Base-by-base conservation (phyloP, 495 filamentous ascomycete genomes). In the Talaromyces borbonicus region DNA sequence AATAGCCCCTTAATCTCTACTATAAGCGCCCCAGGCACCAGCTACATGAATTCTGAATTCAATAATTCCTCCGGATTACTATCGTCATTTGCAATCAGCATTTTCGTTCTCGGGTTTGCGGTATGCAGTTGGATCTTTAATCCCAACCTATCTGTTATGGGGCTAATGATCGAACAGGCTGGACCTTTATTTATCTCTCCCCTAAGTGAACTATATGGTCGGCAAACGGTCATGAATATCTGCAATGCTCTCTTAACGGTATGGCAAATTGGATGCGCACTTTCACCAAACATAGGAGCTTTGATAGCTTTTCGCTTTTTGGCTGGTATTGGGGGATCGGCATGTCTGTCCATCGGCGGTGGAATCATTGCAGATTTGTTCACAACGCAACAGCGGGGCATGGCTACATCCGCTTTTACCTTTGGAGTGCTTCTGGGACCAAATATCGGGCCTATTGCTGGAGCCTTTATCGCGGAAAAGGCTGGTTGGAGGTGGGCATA, bases 141-240 rank as follows among this genome's bases (percentile, higher is more conserved):
- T 32, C 11, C 15, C 30, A 11, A 11, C n/a, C 30, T 11, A 31
- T 42, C n/a, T n/a, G n/a, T n/a, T n/a, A n/a, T n/a, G n/a, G n/a
- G n/a, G n/a, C n/a, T n/a, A n/a, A n/a, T n/a, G n/a, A n/a, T n/a
- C n/a, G n/a, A n/a, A n/a, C n/a, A n/a, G n/a, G n/a, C 77, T 36
- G 79, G 79, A 8, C 65, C 79, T 0, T 57, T 83, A 3, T 36
- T 83, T 31, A 59, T 84, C 4, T 77, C 79, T 1, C 82, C 82
- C 0, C 15, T 65, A 14, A 63, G 60, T 47, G 80, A 84, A 52
- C 60, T 80, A 22, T 79, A 78, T 49, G 80, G 80, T 16, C 67
- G 81, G 12, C 54, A 68, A 2, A 49, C 57, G 2, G 46, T 78
- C 19, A 74, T 79, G 43, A 60, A 70, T 45, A 52, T 56, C 4